Evolutionary conservation across 2,329 filamentous ascomycete genomes (phyloP).

Genomic region (Curvularia lunata): DNA sequence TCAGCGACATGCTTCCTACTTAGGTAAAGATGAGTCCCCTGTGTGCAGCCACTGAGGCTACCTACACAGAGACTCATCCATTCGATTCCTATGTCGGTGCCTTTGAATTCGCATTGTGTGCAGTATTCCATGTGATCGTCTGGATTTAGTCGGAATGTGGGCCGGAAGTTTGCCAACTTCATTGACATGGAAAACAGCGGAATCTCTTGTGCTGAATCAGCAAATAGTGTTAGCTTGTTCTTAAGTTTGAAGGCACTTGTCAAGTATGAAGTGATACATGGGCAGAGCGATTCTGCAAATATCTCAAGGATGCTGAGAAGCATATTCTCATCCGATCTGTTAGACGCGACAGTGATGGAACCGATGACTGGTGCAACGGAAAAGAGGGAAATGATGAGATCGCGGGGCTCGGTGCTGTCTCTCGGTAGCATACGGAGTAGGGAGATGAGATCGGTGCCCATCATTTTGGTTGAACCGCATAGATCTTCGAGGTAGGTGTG

Average conservation of each 20-base stretch:
- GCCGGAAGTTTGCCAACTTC: not conserved
- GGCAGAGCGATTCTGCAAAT: not conserved
- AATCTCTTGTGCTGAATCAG: not conserved
- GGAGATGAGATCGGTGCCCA: not conserved
- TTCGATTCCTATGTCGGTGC: not conserved
- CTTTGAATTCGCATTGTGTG: not conserved
- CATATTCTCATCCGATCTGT: not conserved
- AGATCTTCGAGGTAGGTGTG: not conserved
- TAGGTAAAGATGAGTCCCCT: not conserved
- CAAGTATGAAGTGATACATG: not conserved
- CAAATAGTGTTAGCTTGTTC: not conserved
- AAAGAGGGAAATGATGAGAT: conserved; percentile 2
- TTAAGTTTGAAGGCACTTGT: not conserved
- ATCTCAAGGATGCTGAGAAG: not conserved
- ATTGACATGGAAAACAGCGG: not conserved
- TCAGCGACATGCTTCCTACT: not conserved
- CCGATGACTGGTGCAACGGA: not conserved
- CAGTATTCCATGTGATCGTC: not conserved
- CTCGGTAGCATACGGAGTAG: not conserved
- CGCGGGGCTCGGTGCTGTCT: not conserved
- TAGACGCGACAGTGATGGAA: not conserved
- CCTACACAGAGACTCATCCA: not conserved
- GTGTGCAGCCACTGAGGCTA: not conserved
- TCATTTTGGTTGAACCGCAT: not conserved
- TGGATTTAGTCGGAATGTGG: not conserved